Evolutionary conservation across 139 green algal genomes (phyloP).

Genomic region (Coelastrella sp.): DNA sequence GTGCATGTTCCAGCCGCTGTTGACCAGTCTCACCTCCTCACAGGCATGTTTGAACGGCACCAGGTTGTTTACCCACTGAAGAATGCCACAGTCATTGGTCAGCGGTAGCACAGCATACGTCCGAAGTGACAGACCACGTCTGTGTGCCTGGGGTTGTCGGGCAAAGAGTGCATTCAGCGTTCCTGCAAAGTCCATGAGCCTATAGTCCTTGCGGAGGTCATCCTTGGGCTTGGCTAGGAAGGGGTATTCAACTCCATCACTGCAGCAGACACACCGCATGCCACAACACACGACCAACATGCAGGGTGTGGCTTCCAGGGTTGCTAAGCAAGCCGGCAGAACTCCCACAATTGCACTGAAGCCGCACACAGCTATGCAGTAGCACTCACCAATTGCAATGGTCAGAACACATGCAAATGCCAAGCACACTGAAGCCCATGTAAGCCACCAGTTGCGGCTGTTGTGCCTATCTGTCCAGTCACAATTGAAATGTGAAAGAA

Average conservation of each 20-base stretch:
- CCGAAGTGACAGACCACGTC: constrained; percentile 84
- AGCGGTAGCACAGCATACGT: constrained; percentile 93
- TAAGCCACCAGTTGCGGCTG: no score
- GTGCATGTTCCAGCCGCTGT: no score
- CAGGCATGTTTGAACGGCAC: constrained; percentile 61
- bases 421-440: no score
- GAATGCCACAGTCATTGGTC: constrained; percentile 94
- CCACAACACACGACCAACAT: background rate
- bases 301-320: background rate
- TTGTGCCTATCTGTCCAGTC: no score
- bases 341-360: background rate
- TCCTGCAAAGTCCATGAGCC: constrained; percentile 95
- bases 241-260: constrained; percentile 85
- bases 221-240: constrained; percentile 99
- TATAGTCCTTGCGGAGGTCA: constrained; percentile 97
- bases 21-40: constrained; percentile 53
- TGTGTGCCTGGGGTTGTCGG: constrained; percentile 53
- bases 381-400: background rate
- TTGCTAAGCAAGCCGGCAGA: background rate
- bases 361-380: background rate
- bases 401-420: background rate
- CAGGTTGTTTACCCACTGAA: constrained; percentile 73
- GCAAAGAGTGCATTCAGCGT: constrained; percentile 59
- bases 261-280: constrained; percentile 54
- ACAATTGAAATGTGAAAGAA: no score